These are phyloP conservation scores for Cryphonectria carpinicola DNA, from an alignment of 2,329 filamentous ascomycete genomes.

Conservation along the genomic window DNA sequence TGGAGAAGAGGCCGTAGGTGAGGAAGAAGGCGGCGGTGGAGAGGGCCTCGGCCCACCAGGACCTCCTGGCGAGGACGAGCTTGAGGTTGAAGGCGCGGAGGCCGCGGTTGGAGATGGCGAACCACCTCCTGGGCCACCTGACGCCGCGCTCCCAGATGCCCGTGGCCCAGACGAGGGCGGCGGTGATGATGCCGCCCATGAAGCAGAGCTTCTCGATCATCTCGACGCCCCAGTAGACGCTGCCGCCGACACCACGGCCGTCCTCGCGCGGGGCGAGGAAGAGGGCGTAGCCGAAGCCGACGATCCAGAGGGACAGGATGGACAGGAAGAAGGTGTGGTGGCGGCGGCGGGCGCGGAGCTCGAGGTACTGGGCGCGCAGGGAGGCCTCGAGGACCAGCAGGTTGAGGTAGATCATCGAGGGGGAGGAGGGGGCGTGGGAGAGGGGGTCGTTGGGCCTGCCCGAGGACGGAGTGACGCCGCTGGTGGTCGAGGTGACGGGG, in stretches of 20 bases:
- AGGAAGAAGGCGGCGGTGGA: slow-evolving; percentile 77
- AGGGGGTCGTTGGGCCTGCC: slow-evolving; percentile 69
- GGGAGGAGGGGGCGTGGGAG: slow-evolving; percentile 82
- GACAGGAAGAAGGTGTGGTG: slow-evolving; percentile 93
- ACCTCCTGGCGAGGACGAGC: slow-evolving; percentile 82
- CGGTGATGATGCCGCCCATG: slow-evolving; percentile 87
- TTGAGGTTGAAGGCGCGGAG: slow-evolving; percentile 94
- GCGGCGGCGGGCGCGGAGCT: slow-evolving; percentile 81
- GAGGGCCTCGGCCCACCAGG: slow-evolving; percentile 78
- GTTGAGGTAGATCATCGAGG: slow-evolving; percentile 97
- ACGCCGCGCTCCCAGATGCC: slow-evolving; percentile 97
- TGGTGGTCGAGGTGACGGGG: slow-evolving; percentile 44
- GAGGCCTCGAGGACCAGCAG: slow-evolving; percentile 95
- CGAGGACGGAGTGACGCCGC: slow-evolving; percentile 48
- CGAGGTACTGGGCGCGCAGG: slow-evolving; percentile 88
- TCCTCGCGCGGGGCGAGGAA: slow-evolving; percentile 97
- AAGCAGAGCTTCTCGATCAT: slow-evolving; percentile 88
- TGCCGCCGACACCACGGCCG: slow-evolving; percentile 86
- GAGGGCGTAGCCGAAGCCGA: slow-evolving; percentile 84
- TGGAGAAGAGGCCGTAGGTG: slow-evolving; percentile 74
- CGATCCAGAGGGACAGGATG: slow-evolving; percentile 78
- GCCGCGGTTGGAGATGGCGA: slow-evolving; percentile 85
- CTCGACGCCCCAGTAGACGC: slow-evolving; percentile 95
- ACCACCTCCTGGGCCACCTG: slow-evolving; percentile 90
- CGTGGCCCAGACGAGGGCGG: slow-evolving; percentile 86